These are phyloP conservation scores for Porodaedalea pini DNA, from an alignment of 1,284 basidiomycete genomes.

Conservation along the genomic window DNA sequence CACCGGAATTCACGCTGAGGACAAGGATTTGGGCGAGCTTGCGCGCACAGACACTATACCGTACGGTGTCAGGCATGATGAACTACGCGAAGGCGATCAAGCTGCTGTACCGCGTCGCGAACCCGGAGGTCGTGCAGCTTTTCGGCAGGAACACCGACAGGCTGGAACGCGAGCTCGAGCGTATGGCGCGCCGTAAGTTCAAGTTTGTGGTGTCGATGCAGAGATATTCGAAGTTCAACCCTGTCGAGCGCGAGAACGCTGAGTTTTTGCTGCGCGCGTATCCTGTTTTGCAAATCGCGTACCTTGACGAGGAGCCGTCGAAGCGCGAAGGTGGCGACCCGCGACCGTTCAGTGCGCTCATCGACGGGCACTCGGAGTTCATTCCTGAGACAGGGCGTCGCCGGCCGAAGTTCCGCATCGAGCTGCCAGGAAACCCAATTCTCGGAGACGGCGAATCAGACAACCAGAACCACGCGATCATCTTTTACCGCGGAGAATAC, in stretches of 20 bases:
- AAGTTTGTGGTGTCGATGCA: conserved; percentile 99
- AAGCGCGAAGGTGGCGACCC: conserved; percentile 95
- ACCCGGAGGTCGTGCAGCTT: conserved; percentile 96
- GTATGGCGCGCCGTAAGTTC: conserved; percentile 98
- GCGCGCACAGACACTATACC: conserved; percentile 96
- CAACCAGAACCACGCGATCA: conserved; percentile 99
- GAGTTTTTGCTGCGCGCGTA: conserved; percentile 99
- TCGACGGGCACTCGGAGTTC: conserved; percentile 98
- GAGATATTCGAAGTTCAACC: conserved; percentile 98
- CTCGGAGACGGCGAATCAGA: conserved; percentile 99
- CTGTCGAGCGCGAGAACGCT: conserved; percentile 98
- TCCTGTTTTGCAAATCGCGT: conserved; percentile 97
- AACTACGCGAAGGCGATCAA: conserved; percentile 99
- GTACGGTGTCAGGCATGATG: conserved; percentile 99
- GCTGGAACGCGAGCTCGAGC: conserved; percentile 93
- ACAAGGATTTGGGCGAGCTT: conserved; percentile 99
- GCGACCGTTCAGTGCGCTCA: conserved; percentile 91
- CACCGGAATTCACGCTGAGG: conserved; percentile 96
- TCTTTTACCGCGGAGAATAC: conserved; percentile 99
- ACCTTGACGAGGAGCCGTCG: conserved; percentile 93
- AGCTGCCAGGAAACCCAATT: conserved; percentile 98
- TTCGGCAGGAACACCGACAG: conserved; percentile 98
- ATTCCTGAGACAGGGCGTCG: conserved; percentile 84
- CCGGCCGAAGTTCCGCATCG: conserved; percentile 96
- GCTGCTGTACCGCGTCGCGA: conserved; percentile 98